Conservation (phyloP, 495 filamentous ascomycete genomes). For the Penicillium pulvis region DNA sequence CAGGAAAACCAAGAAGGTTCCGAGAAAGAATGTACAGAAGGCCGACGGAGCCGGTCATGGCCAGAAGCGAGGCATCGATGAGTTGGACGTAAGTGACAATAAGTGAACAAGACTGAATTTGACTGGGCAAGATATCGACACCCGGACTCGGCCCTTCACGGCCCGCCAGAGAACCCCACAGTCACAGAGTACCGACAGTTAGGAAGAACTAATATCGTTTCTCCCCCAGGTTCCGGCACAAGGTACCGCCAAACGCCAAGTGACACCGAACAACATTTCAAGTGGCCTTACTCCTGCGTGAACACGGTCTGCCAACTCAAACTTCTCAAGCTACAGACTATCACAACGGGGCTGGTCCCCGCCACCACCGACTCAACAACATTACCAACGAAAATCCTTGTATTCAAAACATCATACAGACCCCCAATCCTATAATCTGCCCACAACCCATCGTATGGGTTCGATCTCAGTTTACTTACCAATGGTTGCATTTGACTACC, state of each 20-base stretch:
- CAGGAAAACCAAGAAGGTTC: slow-evolving; percentile 63
- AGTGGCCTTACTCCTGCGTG: slow-evolving; percentile 41
- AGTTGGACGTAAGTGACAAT: slow-evolving; percentile 50
- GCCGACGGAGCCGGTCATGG: slow-evolving; percentile 37
- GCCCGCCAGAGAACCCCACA: slow-evolving; percentile 17
- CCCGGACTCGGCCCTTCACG: slow-evolving; percentile 21
- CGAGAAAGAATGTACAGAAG: slow-evolving; percentile 34
- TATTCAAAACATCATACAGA: slow-evolving; percentile 8
- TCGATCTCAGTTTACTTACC: slow-evolving; percentile 14
- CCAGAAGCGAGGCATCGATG: slow-evolving; percentile 47
- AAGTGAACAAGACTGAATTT: slow-evolving; percentile 29
- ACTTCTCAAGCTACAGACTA: slow-evolving; percentile 6
- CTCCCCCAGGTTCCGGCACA: slow-evolving; percentile 34
- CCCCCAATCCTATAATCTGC: slow-evolving; percentile 20
- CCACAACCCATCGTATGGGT: slow-evolving; percentile 13
- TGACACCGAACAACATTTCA: slow-evolving; percentile 34
- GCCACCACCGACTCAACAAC: slow-evolving; percentile 9
- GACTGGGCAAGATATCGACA: slow-evolving; percentile 28
- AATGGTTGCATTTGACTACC: slow-evolving; percentile 16
- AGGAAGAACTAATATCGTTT: slow-evolving; percentile 41
- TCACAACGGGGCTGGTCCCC: slow-evolving; percentile 42
- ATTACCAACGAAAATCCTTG: neutral
- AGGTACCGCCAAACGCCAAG: slow-evolving; percentile 43
- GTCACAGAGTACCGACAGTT: slow-evolving; percentile 22
- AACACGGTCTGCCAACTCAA: slow-evolving; percentile 10